Base-by-base conservation (phyloP, 1,139 yeast genomes). In the Yamadazyma friedrichii region DNA sequence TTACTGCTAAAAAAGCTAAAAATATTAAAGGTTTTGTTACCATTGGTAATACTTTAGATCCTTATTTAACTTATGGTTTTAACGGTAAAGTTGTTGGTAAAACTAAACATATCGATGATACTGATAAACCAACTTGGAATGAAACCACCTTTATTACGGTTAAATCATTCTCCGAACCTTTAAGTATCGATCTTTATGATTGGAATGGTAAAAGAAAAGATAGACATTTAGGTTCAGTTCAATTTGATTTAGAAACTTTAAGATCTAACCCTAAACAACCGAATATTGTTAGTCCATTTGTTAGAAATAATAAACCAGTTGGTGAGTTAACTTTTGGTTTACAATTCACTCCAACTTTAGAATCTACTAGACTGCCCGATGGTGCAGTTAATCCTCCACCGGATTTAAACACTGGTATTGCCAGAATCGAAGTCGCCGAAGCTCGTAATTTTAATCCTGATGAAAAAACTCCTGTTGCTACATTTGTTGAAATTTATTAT, bases 371-470 rank as follows among this genome's bases (percentile, higher is more conserved):
- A 50, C 76, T 83, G 52, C 89, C 88, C 3, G 96, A 88, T 63
- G 98, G 97, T 41, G 85, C 94, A 9, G 70, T 76, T 38, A 84
- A 80, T 51, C 91, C 95, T 36, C 89, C 95, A 36, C 96, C 96
- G 39, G 96, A 89, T 52, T 79, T 88, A 61, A 89, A 88, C 63
- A 88, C 97, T 15, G 98, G 98, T 73, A 84, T 93, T 54, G 81
- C 85, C 22, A 77, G 83, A 55, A 61, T 85, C 44, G 72, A 68
- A 42, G 58, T 80, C 37, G 52, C 59, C n/a, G 79, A 73, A 47
- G 82, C 79, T 17, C 72, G 82, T 61, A 68, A 74, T 61, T 69
- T 62, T 67, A 48, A 46, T 33, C 38, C 35, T 20, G 52, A 49
- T 37, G 53, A 50, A 17, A 76, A 70, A 33, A 70, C 78, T 51